phyloP scores from a whole-genome alignment of 1,139 yeast genomes.

The Geotrichum carabidarum region DNA sequence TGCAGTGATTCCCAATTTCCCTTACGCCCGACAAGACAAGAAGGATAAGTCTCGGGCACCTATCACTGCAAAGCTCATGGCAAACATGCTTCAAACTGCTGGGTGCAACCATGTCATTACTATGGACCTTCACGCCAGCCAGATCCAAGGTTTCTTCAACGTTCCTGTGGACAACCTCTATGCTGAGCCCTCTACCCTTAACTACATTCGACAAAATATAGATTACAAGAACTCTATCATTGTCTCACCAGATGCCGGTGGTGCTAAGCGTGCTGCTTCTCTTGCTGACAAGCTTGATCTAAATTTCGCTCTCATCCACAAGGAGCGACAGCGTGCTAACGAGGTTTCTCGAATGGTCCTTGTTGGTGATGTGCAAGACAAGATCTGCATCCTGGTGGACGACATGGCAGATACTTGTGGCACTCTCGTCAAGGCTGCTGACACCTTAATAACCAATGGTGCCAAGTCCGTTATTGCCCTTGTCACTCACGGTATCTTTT shows the following conservation, averaged over 20 bases:
- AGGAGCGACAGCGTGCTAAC: constrained; percentile 91
- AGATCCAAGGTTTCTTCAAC: constrained; percentile 95
- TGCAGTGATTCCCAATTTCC: constrained; percentile 91
- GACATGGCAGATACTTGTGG: constrained; percentile 99
- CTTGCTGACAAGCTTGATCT: constrained; percentile 87
- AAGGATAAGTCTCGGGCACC: constrained; percentile 97
- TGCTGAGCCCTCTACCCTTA: constrained; percentile 89
- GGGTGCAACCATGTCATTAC: constrained; percentile 97
- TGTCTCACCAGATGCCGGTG: constrained; percentile 97
- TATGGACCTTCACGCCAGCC: constrained; percentile 98
- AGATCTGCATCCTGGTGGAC: constrained; percentile 84
- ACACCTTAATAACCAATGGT: constrained; percentile 68
- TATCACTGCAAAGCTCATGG: constrained; percentile 91
- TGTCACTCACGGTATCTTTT: constrained; percentile 89
- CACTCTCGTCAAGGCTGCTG: constrained; percentile 92
- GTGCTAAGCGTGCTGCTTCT: constrained; percentile 95
- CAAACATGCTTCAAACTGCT: constrained; percentile 88
- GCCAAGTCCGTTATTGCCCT: constrained; percentile 87
- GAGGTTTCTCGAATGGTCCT: constrained; percentile 91
- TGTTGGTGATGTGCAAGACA: constrained; percentile 87
- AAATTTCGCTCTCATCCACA: constrained; percentile 91
- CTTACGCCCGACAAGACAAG: constrained; percentile 97
- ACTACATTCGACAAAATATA: constrained; percentile 72
- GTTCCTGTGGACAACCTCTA: constrained; percentile 93
- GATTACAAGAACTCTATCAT: constrained; percentile 62